phyloP scores from a whole-genome alignment of 495 filamentous ascomycete species.

The Pyrenopolyporus hunteri region DNA sequence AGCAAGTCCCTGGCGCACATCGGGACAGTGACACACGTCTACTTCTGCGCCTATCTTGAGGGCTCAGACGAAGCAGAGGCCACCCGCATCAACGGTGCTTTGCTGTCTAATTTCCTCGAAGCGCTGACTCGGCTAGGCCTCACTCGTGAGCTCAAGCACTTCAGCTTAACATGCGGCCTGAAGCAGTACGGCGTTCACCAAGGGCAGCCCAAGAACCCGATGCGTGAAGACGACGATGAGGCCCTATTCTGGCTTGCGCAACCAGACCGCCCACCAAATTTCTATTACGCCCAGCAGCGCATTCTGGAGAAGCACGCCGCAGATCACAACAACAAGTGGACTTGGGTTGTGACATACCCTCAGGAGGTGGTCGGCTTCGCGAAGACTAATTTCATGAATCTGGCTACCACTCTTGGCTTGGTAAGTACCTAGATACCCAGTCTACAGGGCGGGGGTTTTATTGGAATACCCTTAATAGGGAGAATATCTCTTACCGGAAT shows the following conservation, averaged over 20 bases:
- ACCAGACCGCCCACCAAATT: conserved; percentile 49
- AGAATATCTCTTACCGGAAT: too few species aligned
- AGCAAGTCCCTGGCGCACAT: conserved; percentile 48
- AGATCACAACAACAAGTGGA: conserved; percentile 47
- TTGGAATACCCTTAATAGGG: too few species aligned
- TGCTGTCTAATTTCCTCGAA: conserved; percentile 59
- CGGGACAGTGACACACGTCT: conserved; percentile 53
- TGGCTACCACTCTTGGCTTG: conserved; percentile 54
- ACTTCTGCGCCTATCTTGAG: conserved; percentile 57
- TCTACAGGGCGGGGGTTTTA: too few species aligned
- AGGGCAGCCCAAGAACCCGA: conserved; percentile 57
- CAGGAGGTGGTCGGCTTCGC: conserved; percentile 60
- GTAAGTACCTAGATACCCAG: conserved; percentile 3
- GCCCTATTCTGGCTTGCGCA: conserved; percentile 44
- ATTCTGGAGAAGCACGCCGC: conserved; percentile 46
- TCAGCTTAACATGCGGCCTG: conserved; percentile 59
- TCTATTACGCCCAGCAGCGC: conserved; percentile 56
- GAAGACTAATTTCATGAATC: conserved; percentile 63
- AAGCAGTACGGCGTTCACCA: conserved; percentile 66
- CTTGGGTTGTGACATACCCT: conserved; percentile 58
- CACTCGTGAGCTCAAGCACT: conserved; percentile 50
- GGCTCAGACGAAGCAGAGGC: conserved; percentile 53
- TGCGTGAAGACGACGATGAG: conserved; percentile 51
- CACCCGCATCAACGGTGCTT: conserved; percentile 51
- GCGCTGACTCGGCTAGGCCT: conserved; percentile 55